Base-by-base conservation (phyloP, 768 basidiomycete species). In the Heimioporus sp. region DNA sequence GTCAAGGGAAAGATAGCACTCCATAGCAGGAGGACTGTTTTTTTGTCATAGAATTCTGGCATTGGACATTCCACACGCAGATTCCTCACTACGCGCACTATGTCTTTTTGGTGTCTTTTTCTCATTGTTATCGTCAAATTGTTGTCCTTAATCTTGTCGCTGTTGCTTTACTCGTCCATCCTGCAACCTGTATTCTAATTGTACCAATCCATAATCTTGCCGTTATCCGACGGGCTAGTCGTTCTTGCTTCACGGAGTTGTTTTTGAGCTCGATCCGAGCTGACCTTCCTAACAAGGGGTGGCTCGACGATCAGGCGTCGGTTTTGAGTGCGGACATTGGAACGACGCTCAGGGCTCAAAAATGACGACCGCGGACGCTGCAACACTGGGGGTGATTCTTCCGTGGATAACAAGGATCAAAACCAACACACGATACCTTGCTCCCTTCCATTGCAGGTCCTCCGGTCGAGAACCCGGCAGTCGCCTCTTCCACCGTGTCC, bases 181-280 rank as follows among this genome's bases (percentile, higher is more conserved):
- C 16, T 13, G 35, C 64, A 56, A 53, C 35, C 24, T 65, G 58
- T 63, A 59, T 54, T 51, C 24, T 54, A 55, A 24, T 43, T 46
- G 35, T 20, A 9, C 36, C 45, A 48, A 49, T 31, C 7, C 21
- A 53, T 51, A 46, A 47, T 60, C 42, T 35, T 60, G 52, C 57
- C 54, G 47, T 53, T 49, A 55, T 52, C 30, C 43, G 36, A 46
- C 36, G 20, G 15, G 21, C 12, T 46, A 20, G 46, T 30, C 10
- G 34, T 32, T 50, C 38, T 34, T 49, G 58, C 49, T 56, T 66
- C 59, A 66, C 61, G 56, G 61, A 54, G 53, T 56, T 53, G 10
- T 49, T 40, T 52, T 31, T 32, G 38, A 15, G 42, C 28, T 49
- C 48, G 39, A 53, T 49, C 54, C 31, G 46, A 34, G 49, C 37